Conservation (phyloP, 2,329 filamentous ascomycete genomes). For the Rhinocladiella mackenziei region DNA sequence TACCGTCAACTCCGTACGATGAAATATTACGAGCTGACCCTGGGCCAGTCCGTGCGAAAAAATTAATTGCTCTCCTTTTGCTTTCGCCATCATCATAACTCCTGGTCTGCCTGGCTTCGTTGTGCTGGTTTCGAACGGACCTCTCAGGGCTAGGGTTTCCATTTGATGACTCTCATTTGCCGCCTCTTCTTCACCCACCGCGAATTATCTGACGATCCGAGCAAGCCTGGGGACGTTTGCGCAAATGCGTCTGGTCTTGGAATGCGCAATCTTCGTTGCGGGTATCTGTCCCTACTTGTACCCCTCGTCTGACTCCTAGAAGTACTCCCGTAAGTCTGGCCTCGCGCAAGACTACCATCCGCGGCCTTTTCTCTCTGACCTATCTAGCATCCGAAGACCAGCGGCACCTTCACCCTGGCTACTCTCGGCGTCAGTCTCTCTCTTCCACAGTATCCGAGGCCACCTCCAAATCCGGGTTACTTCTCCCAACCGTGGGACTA, state of each 20-base stretch:
- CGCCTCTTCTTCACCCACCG: constrained; percentile 18
- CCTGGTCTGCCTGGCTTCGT: constrained; percentile 20
- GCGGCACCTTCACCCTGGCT: constrained; percentile 24
- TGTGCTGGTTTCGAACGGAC: constrained; percentile 22
- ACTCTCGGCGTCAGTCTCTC: constrained; percentile 20
- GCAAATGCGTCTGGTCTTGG: constrained; percentile 25
- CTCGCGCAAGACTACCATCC: constrained; percentile 5
- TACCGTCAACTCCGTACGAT: constrained; percentile 19
- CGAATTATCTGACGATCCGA: constrained; percentile 24
- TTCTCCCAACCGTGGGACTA: constrained; percentile 17
- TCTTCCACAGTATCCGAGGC: constrained; percentile 22
- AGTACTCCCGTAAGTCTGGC: constrained; percentile 20
- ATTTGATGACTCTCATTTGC: constrained; percentile 27
- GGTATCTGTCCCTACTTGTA: constrained; percentile 18
- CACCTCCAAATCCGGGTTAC: constrained; percentile 14
- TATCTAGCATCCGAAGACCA: constrained; percentile 6
- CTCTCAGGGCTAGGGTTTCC: constrained; percentile 20
- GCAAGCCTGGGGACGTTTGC: constrained; percentile 19
- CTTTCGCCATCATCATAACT: constrained; percentile 16
- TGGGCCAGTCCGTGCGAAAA: constrained; percentile 18
- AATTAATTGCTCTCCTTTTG: constrained; percentile 18
- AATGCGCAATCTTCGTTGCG: constrained; percentile 24
- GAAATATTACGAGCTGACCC: constrained; percentile 27
- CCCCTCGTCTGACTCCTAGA: constrained; percentile 22
- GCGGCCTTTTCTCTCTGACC: constrained; percentile 17